Evolutionary conservation across 108 stramenopile genomes (phyloP).

Genomic region (Ochromonas danica): DNA sequence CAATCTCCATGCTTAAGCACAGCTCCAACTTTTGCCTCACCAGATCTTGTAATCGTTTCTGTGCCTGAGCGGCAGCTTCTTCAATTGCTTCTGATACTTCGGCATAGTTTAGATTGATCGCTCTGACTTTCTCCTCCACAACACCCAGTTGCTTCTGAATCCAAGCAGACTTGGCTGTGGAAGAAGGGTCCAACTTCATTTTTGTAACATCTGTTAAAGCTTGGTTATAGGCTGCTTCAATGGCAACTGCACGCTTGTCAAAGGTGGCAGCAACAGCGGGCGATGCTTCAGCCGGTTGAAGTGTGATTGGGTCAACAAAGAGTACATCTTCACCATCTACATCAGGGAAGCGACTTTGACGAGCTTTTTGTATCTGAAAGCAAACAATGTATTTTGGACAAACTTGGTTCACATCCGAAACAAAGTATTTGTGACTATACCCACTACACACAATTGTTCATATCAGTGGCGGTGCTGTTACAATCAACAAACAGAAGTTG

Average conservation of each 20-base stretch:
- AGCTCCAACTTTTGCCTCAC: neutral
- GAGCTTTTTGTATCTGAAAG: too few relatives aligned
- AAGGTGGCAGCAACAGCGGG: neutral
- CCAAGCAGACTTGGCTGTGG: neutral
- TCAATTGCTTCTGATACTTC: neutral
- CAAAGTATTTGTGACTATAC: neutral
- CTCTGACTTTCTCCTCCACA: constrained; percentile 3
- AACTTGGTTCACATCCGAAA: neutral
- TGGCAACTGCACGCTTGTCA: neutral
- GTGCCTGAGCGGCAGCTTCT: neutral
- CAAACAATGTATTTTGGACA: constrained; percentile 6
- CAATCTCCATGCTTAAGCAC: neutral
- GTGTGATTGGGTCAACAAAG: neutral
- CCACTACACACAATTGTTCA: too few relatives aligned
- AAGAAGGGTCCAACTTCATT: neutral
- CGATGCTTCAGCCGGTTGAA: neutral
- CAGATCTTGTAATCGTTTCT: neutral
- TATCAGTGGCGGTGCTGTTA: too few relatives aligned
- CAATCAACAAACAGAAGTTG: too few relatives aligned
- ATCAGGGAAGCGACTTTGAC: too few relatives aligned
- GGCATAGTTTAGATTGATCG: constrained; percentile 12
- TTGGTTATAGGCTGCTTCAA: constrained; percentile 2
- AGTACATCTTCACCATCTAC: too few relatives aligned
- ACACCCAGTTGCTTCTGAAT: constrained; percentile 1
- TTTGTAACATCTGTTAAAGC: neutral